Percentiles rank a stretch among this genome's conserved stretches.
phyloP scores from a whole-genome alignment of 2,329 filamentous ascomycete genomes.

The Botryotinia globosa region DNA sequence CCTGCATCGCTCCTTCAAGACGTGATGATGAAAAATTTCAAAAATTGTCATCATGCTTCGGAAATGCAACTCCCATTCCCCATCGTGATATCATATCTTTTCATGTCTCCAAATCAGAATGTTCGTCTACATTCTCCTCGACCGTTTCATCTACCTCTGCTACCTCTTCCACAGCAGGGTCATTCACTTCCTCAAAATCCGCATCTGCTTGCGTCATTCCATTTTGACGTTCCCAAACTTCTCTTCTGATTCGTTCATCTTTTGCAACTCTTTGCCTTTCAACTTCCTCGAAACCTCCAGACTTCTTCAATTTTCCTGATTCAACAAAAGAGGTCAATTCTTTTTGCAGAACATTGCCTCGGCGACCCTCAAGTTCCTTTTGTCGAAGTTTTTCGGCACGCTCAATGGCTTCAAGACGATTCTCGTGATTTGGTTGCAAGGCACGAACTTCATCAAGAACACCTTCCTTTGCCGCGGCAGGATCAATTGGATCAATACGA shows the following conservation, averaged over 20 bases:
- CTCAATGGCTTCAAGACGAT: conserved; percentile 90
- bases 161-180: conserved; percentile 5
- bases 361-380: conserved; percentile 78
- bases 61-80: neutral
- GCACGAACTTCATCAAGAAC: conserved; percentile 91
- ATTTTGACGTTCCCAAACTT: conserved; percentile 70
- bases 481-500: conserved; percentile 59
- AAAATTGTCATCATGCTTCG: neutral
- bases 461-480: conserved; percentile 80
- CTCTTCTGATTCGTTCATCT: conserved; percentile 80
- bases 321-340: conserved; percentile 84
- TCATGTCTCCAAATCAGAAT: conserved; percentile 9
- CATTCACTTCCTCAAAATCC: conserved; percentile 5
- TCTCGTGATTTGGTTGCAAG: conserved; percentile 90
- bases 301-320: conserved; percentile 92
- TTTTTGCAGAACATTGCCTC: conserved; percentile 69
- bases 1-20: neutral
- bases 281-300: conserved; percentile 89
- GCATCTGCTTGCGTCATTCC: conserved; percentile 42
- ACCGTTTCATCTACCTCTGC: neutral
- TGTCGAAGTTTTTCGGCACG: conserved; percentile 90
- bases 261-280: conserved; percentile 80
- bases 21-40: neutral
- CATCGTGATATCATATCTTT: conserved; percentile 9
- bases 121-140: conserved; percentile 2